These are phyloP conservation scores for Aspergillus nidulans DNA, from an alignment of 495 filamentous ascomycete species.

Conservation along the genomic window DNA sequence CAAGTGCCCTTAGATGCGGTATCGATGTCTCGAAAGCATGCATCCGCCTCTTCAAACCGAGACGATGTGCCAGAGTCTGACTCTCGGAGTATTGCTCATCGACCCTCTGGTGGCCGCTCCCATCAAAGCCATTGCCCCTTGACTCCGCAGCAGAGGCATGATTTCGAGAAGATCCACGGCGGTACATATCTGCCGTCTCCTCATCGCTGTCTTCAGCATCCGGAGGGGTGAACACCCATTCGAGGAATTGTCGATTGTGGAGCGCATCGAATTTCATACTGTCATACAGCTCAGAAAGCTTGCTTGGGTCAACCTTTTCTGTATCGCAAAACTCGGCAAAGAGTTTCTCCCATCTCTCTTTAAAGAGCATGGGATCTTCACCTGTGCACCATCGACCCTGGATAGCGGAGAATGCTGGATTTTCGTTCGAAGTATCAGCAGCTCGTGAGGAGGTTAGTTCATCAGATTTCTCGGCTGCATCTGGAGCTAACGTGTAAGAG, in stretches of 20 bases:
- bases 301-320: slow-evolving; percentile 96
- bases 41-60: slow-evolving; percentile 45
- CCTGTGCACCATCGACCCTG: slow-evolving; percentile 95
- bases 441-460: slow-evolving; percentile 7
- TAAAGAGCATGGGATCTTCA: slow-evolving; percentile 91
- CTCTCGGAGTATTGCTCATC: slow-evolving; percentile 34
- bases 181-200: slow-evolving; percentile 44
- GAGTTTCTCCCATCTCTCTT: slow-evolving; percentile 96
- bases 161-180: slow-evolving; percentile 24
- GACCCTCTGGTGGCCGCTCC: slow-evolving; percentile 17
- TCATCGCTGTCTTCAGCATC: slow-evolving; percentile 59
- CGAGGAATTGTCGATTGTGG: slow-evolving; percentile 94
- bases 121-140: slow-evolving; percentile 21
- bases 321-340: slow-evolving; percentile 94
- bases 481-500: slow-evolving; percentile 48
- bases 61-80: slow-evolving; percentile 41
- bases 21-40: slow-evolving; percentile 39
- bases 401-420: slow-evolving; percentile 61
- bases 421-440: slow-evolving; percentile 20
- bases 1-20: slow-evolving; percentile 41
- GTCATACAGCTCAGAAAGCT: slow-evolving; percentile 96
- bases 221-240: slow-evolving; percentile 91
- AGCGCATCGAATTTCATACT: slow-evolving; percentile 99
- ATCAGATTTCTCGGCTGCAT: slow-evolving; percentile 28
- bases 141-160: slow-evolving; percentile 26